Percentiles rank a stretch among this genome's conserved stretches.
phyloP scores from a whole-genome alignment of 2,329 filamentous ascomycete genomes.

The Samsoniella hepiali region DNA sequence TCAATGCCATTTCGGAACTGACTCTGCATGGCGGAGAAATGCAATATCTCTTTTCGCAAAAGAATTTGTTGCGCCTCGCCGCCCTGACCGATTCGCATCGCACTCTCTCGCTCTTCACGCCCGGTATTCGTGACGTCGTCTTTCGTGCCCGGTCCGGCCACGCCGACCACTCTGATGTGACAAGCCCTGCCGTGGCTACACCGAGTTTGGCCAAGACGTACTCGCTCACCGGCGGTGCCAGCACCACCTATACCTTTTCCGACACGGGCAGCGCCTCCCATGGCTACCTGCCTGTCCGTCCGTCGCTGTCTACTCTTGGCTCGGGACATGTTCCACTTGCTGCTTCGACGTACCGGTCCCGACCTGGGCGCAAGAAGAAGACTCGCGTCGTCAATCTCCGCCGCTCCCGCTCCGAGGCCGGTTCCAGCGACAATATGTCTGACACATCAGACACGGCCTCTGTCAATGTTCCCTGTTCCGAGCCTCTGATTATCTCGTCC shows the following conservation, averaged over 20 bases:
- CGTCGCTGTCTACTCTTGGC: slow-evolving; percentile 60
- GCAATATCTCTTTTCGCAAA: slow-evolving; percentile 90
- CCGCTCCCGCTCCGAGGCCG: slow-evolving; percentile 54
- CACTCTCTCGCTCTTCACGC: slow-evolving; percentile 87
- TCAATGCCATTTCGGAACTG: slow-evolving; percentile 70
- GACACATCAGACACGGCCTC: slow-evolving; percentile 52
- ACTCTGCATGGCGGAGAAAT: slow-evolving; percentile 78
- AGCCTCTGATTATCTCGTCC: slow-evolving; percentile 53
- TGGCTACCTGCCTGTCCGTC: slow-evolving; percentile 64
- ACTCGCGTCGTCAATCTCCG: slow-evolving; percentile 78
- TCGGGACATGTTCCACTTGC: slow-evolving; percentile 62
- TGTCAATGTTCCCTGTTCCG: slow-evolving; percentile 57
- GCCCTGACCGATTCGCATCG: slow-evolving; percentile 83
- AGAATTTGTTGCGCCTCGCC: slow-evolving; percentile 81
- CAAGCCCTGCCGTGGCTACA: slow-evolving; percentile 45
- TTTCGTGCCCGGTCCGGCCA: slow-evolving; percentile 89
- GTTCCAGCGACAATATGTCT: slow-evolving; percentile 48
- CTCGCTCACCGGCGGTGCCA: slow-evolving; percentile 55
- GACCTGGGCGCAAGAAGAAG: slow-evolving; percentile 73
- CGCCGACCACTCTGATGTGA: slow-evolving; percentile 63
- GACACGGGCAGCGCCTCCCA: slow-evolving; percentile 63
- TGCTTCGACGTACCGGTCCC: slow-evolving; percentile 60
- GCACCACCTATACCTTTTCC: slow-evolving; percentile 70
- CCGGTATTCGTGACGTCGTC: slow-evolving; percentile 83
- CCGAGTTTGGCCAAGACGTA: slow-evolving; percentile 60